Base-by-base conservation (phyloP, 2,329 filamentous ascomycete species). In the Aureobasidium pullulans region DNA sequence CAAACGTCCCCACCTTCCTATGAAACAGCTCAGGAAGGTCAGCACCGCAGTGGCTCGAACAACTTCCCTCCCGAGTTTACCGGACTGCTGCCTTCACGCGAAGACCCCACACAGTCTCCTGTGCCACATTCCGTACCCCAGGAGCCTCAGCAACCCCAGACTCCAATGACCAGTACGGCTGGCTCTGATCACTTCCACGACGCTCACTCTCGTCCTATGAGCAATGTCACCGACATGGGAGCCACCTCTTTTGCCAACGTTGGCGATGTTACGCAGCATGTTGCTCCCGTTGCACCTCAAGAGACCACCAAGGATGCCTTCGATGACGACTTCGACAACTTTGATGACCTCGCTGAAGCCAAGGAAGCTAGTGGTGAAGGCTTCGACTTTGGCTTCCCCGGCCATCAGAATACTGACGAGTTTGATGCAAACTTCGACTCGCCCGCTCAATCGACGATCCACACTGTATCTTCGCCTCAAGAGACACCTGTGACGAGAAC, bases 361-460 rank as follows among this genome's bases (percentile, higher is more conserved):
- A 90, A 90, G 69, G 90, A 94, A 72, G 88, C 74, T 6, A 48
- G 53, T 23, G 62, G 56, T 29, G 52, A 59, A 23, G 77, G 79
- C 58, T 90, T 92, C 74, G 85, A 86, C 67, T 88, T 91, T 63
- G 88, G 85, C 34, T 47, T 47, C 64, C 58, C 50, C 64, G 60
- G 42, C 74, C 61, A 48, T 73, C 75, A 23, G 72, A 75, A 62
- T 46, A 83, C 9, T 76, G 86, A 89, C 64, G 89, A 93, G 65
- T 94, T 93, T 72, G 90, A 92, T 69, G 82, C 88, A 0, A 84
- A 89, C 16, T 94, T 94, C 64, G 89, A 94, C 73, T 89, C 86
- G 1, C 78, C 78, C 6, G 75, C 76, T 4, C 74, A 76, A 19
- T 77, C 75, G 46, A 79, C 77, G 66, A 74, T 74, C 23, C 77